phyloP scores from a whole-genome alignment of 2,329 filamentous ascomycete genomes.

The Aspergillus niger region DNA sequence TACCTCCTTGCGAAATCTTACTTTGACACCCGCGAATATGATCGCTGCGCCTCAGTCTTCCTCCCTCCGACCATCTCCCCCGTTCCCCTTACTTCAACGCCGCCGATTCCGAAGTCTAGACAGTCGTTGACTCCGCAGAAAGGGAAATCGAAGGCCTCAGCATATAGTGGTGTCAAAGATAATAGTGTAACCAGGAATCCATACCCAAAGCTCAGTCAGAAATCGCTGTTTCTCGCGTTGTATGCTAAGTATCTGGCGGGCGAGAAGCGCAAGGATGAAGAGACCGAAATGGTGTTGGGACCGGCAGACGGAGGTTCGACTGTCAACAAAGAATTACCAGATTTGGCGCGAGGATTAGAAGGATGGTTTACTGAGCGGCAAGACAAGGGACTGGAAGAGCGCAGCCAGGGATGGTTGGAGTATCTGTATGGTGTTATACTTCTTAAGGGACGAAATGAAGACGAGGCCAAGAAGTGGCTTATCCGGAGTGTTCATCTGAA shows the following conservation, averaged over 20 bases:
- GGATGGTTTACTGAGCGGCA: slow-evolving; percentile 74
- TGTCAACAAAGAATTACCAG: slow-evolving; percentile 79
- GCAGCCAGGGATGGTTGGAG: slow-evolving; percentile 89
- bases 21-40: slow-evolving; percentile 93
- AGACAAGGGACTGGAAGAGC: slow-evolving; percentile 60
- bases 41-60: slow-evolving; percentile 88
- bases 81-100: slow-evolving; percentile 55
- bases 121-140: slow-evolving; percentile 50
- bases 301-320: slow-evolving; percentile 85
- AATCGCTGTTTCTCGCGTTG: slow-evolving; percentile 85
- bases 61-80: slow-evolving; percentile 78
- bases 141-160: slow-evolving; percentile 61
- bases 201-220: slow-evolving; percentile 71
- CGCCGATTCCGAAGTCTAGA: slow-evolving; percentile 41
- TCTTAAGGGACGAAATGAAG: slow-evolving; percentile 86
- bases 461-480: slow-evolving; percentile 81
- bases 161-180: slow-evolving; percentile 40
- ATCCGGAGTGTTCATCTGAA: slow-evolving; percentile 84
- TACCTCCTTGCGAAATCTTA: slow-evolving; percentile 91
- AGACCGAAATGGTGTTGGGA: slow-evolving; percentile 95
- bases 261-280: slow-evolving; percentile 94
- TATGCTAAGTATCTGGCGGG: slow-evolving; percentile 93
- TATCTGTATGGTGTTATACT: slow-evolving; percentile 81
- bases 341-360: slow-evolving; percentile 74
- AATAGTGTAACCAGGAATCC: slow-evolving; percentile 38